Evolutionary conservation across 495 filamentous ascomycete species (phyloP).

Genomic region (Parathielavia appendiculata): DNA sequence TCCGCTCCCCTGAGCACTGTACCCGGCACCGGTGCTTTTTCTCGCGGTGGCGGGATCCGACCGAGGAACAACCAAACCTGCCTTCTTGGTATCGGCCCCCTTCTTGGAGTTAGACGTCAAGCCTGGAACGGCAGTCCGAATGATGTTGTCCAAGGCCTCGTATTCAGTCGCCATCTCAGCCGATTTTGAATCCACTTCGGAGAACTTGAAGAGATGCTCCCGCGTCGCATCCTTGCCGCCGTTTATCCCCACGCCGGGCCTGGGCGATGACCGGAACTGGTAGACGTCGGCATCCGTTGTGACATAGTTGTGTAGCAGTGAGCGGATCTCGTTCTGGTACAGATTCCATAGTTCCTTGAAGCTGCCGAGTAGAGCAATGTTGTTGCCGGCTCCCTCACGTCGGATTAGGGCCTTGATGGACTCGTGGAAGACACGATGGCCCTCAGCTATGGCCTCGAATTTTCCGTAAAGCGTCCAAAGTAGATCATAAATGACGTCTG

Average conservation of each 20-base stretch:
- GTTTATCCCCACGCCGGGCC: constrained; percentile 36
- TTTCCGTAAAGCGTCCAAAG: constrained; percentile 91
- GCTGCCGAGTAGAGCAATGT: constrained; percentile 60
- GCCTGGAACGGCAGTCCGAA: constrained; percentile 85
- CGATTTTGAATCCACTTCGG: constrained; percentile 72
- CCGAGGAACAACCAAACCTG: constrained; percentile 30
- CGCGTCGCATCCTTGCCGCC: constrained; percentile 57
- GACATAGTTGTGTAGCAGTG: constrained; percentile 91
- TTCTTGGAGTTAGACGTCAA: constrained; percentile 75
- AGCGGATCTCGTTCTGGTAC: constrained; percentile 68
- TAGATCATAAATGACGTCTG: constrained; percentile 79
- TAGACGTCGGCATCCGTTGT: constrained; percentile 81
- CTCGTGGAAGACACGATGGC: constrained; percentile 90
- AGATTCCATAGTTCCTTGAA: constrained; percentile 96
- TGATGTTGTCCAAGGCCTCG: constrained; percentile 84
- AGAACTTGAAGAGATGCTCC: constrained; percentile 86
- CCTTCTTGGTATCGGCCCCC: constrained; percentile 45
- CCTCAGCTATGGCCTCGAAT: constrained; percentile 93
- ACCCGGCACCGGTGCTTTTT: constrained; percentile 32
- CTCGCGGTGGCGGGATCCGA: constrained; percentile 31
- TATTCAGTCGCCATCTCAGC: constrained; percentile 72
- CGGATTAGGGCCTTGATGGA: constrained; percentile 74
- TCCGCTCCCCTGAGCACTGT: constrained; percentile 45
- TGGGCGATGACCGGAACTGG: constrained; percentile 45
- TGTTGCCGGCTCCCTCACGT: constrained; percentile 61